A percentile compares a stretch with the other conserved stretches of the same genome.
Conservation (phyloP, 768 basidiomycete genomes). For the Suillus sp. region DNA sequence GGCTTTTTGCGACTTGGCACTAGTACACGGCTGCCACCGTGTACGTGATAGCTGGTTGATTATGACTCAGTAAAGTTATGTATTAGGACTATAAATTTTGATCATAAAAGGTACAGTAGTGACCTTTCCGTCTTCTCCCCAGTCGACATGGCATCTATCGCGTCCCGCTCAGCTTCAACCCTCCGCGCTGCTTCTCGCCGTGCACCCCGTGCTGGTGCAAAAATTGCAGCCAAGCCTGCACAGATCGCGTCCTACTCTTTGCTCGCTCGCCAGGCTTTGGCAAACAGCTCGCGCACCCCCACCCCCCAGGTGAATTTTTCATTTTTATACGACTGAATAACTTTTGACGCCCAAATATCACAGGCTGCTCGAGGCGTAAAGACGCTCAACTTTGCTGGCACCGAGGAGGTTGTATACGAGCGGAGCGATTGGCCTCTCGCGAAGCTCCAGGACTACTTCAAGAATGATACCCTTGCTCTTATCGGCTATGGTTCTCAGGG, state of each 20-base stretch:
- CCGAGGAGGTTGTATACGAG: conserved; percentile 92
- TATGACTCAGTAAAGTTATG: conserved; percentile 1
- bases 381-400: conserved; percentile 95
- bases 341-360: not conserved
- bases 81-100: conserved; percentile 5
- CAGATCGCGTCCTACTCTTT: conserved; percentile 71
- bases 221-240: conserved; percentile 41
- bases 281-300: conserved; percentile 29
- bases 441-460: conserved; percentile 99
- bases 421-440: conserved; percentile 96
- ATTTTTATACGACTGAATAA: conserved; percentile 1
- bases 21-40: not conserved
- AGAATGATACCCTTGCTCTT: conserved; percentile 98
- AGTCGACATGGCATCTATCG: conserved; percentile 60
- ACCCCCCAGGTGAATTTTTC: conserved; percentile 39
- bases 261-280: conserved; percentile 48
- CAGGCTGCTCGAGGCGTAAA: conserved; percentile 78
- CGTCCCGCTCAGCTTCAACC: conserved; percentile 64
- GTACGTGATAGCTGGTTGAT: not conserved
- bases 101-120: not conserved
- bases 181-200: conserved; percentile 70
- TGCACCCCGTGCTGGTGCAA: conserved; percentile 51
- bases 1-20: not conserved
- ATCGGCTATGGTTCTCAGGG: conserved; percentile 99
- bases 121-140: conserved; percentile 10